These are phyloP conservation scores for Durio zibethinus DNA, from an alignment of 345 rosid species.

Conservation along the genomic window DNA sequence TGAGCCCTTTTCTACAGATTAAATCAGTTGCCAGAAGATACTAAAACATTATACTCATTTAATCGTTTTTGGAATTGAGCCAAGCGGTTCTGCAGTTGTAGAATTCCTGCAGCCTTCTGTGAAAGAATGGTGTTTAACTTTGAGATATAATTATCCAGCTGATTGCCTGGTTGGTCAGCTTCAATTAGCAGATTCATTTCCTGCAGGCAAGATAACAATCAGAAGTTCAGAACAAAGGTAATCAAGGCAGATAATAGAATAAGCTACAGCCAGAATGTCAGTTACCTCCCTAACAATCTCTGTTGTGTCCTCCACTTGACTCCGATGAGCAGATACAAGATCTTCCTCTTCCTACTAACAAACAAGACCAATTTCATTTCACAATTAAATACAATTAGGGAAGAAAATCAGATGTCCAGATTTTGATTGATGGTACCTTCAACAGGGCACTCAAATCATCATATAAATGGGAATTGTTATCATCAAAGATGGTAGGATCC, in stretches of 20 bases:
- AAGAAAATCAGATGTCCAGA: background rate
- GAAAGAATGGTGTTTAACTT: slow-evolving; percentile 51
- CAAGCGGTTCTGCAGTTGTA: slow-evolving; percentile 46
- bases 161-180: slow-evolving; percentile 67
- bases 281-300: slow-evolving; percentile 50
- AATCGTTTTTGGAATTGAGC: slow-evolving; percentile 52
- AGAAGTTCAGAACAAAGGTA: background rate
- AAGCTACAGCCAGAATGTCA: background rate
- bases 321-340: slow-evolving; percentile 53
- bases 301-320: slow-evolving; percentile 55
- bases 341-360: slow-evolving; percentile 53
- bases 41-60: slow-evolving; percentile 44
- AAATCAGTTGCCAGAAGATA: slow-evolving; percentile 30
- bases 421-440: slow-evolving; percentile 29
- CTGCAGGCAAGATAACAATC: slow-evolving; percentile 29
- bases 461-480: slow-evolving; percentile 30
- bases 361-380: background rate
- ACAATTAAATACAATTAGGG: background rate
- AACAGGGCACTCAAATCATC: slow-evolving; percentile 48
- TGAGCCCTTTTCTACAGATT: background rate
- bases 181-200: slow-evolving; percentile 59
- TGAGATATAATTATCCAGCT: slow-evolving; percentile 45
- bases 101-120: slow-evolving; percentile 57
- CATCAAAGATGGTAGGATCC: slow-evolving; percentile 20
- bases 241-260: background rate